phyloP scores from a whole-genome alignment of 129 eudicot genomes.

The Dittrichia graveolens region DNA sequence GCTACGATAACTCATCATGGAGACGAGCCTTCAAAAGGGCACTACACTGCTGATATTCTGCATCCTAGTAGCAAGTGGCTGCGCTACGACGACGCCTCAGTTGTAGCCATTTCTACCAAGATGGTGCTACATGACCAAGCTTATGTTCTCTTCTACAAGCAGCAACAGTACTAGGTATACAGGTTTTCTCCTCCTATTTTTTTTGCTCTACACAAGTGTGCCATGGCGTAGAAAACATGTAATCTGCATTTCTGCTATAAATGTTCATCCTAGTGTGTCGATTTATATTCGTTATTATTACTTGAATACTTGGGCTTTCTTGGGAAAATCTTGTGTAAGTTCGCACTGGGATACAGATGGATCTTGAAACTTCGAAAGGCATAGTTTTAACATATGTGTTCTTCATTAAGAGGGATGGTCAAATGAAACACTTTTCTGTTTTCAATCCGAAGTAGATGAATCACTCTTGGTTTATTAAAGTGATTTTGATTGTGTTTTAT shows the following conservation, averaged over 20 bases:
- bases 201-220: constrained; percentile 13
- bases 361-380: background rate
- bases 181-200: constrained; percentile 26
- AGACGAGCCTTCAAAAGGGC: constrained; percentile 83
- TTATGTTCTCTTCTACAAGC: constrained; percentile 78
- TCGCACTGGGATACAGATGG: constrained; percentile 1
- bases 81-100: constrained; percentile 71
- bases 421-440: background rate
- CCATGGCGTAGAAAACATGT: constrained; percentile 11
- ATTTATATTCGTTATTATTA: constrained; percentile 27
- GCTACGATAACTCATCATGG: constrained; percentile 89
- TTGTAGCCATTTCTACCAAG: constrained; percentile 52
- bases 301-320: constrained; percentile 2
- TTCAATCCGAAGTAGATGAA: too few relatives aligned
- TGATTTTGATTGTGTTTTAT: too few relatives aligned
- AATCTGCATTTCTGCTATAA: background rate
- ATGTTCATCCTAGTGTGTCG: constrained; percentile 12
- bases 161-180: constrained; percentile 36
- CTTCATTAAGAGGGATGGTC: too few relatives aligned
- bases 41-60: constrained; percentile 73
- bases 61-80: constrained; percentile 74
- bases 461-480: too few relatives aligned
- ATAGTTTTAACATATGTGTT: too few relatives aligned
- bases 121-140: constrained; percentile 85
- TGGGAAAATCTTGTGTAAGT: constrained; percentile 16